Conservation (phyloP, 805 yeast genomes). For the Tetrapisispora fleetii region DNA sequence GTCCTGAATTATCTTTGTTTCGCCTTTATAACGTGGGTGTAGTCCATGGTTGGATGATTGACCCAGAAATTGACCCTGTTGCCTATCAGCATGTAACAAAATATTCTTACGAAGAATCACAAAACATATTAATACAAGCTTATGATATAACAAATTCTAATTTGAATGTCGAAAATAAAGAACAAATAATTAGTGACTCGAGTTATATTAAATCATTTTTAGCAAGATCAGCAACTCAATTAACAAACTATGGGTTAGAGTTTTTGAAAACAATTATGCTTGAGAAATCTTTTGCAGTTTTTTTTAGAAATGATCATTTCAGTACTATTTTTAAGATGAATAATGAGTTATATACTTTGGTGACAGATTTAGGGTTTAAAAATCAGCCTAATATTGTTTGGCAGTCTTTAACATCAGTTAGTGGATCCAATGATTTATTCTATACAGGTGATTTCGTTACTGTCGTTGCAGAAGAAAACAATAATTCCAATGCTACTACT, state of each 20-base stretch:
- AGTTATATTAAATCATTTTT: conserved; percentile 39
- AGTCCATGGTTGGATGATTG: conserved; percentile 80
- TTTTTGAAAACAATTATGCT: conserved; percentile 36
- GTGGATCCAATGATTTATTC: conserved; percentile 62
- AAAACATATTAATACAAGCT: conserved; percentile 43
- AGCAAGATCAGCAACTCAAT: conserved; percentile 58
- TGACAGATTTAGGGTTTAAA: conserved; percentile 63
- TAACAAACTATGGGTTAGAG: conserved; percentile 58
- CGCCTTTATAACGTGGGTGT: conserved; percentile 47
- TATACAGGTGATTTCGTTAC: conserved; percentile 58
- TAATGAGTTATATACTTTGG: conserved; percentile 49
- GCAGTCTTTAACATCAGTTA: conserved; percentile 62
- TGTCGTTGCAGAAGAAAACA: conserved; percentile 12
- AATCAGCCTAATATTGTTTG: conserved; percentile 51
- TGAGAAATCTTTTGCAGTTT: conserved; percentile 50
- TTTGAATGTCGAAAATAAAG: conserved; percentile 15
- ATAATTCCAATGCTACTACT: background rate
- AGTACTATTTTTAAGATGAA: conserved; percentile 50
- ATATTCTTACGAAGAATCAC: conserved; percentile 51
- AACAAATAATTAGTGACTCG: conserved; percentile 28
- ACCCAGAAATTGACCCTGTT: conserved; percentile 29
- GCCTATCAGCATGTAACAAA: conserved; percentile 31
- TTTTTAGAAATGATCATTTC: conserved; percentile 88
- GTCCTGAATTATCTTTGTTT: conserved; percentile 48
- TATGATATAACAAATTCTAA: conserved; percentile 28